Evolutionary conservation across 208 protist species (phyloP), one percentile per base, ranked within the genome.

Genomic region (Leishmania guyanensis): DNA sequence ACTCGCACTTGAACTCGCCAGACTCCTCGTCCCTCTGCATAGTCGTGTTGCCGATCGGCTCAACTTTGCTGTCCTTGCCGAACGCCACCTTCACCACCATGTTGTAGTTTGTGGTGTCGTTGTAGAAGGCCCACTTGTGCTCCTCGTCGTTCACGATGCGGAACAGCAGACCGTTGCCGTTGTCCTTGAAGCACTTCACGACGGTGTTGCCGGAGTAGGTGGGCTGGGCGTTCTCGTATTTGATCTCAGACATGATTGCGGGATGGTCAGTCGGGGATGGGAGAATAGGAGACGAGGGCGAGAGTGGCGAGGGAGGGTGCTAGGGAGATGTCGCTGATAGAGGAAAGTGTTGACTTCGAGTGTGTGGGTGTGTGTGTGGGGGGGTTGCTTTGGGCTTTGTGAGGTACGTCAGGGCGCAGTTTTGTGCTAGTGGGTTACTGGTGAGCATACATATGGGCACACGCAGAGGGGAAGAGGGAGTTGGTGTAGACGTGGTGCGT

Each of bases 101-200:
- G 74, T 89, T 88, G 90, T 94, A 96, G 72, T 87, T 87, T 33
- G 80, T 92, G 56, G 93, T 94, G 80, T 96, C 93, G 82, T 96
- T 96, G 86, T 96, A 96, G 80, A 94, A 96, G 76, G 88, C 89
- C 92, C 92, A 96, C 84, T 91, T 86, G 85, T 91, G 91, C 81
- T 93, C 89, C 69, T 92, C 86, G 48, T 89, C 80, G 86, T 96
- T 92, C 43, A 96, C 86, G 75, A 96, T 91, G 66, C 92, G 92
- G 87, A 96, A 96, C 65, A 96, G 84, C 51, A 96, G 87, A 50
- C 92, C 92, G 86, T 96, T 96, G 81, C 92, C 92, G 78, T 94
- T 91, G 76, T 96, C 88, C 82, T 85, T 85, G 84, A 96, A 96
- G 86, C 91, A 94, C 84, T 94, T 94, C 46, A 92, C 71, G 16